These are phyloP conservation scores for Apiotrichum gracile DNA, from an alignment of 1,284 basidiomycete species.

Conservation along the genomic window DNA sequence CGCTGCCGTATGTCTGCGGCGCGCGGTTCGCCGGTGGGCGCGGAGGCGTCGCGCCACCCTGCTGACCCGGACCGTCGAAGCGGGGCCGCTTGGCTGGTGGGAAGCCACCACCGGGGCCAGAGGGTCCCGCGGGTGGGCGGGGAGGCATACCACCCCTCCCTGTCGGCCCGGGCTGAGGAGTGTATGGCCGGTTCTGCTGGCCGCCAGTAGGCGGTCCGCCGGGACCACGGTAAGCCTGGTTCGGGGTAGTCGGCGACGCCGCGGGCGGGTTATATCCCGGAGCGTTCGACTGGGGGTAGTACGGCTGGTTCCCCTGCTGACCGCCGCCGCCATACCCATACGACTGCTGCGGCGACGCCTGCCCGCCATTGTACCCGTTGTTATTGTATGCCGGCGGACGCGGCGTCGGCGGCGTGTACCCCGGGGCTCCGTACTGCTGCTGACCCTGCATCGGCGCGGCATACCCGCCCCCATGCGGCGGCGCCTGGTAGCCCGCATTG, in stretches of 20 bases:
- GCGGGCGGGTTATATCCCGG: background rate
- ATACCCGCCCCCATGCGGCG: background rate
- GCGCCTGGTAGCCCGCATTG: background rate
- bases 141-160: background rate
- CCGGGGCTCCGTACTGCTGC: constrained; percentile 12
- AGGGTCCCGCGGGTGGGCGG: constrained; percentile 6
- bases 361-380: background rate
- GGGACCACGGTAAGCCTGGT: constrained; percentile 7
- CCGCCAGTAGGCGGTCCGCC: constrained; percentile 10
- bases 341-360: background rate
- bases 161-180: constrained; percentile 17
- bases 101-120: constrained; percentile 19
- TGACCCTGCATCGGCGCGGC: background rate
- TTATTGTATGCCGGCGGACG: background rate
- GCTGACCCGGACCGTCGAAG: constrained; percentile 60
- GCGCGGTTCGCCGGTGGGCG: constrained; percentile 17
- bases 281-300: constrained; percentile 11
- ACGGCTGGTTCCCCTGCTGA: constrained; percentile 19
- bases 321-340: constrained; percentile 5
- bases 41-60: constrained; percentile 20
- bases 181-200: constrained; percentile 31
- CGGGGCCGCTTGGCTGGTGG: constrained; percentile 64
- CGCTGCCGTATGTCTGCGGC: constrained; percentile 4
- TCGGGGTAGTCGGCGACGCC: background rate
- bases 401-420: constrained; percentile 12